Base-by-base conservation (phyloP, 305 asterid genomes). In the Solanum hybrid region DNA sequence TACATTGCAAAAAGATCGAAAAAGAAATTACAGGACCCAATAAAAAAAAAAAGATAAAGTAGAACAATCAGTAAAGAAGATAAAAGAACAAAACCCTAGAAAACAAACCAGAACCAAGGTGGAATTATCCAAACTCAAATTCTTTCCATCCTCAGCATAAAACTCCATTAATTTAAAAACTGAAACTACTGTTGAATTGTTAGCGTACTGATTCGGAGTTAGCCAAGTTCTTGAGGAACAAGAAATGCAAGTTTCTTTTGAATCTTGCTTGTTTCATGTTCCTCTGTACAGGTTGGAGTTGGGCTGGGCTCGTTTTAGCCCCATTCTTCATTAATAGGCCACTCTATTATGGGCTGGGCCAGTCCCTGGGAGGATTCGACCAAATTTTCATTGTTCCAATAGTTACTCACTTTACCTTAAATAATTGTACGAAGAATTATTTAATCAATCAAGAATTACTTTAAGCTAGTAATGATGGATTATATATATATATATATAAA, bases 101-200 rank as follows among this genome's bases (percentile, higher is more conserved):
- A 64, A 87, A 91, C 94, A 24, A 60, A 95, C 98, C 97, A 96
- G 93, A 77, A 96, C 87, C 66, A 95, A 90, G 36, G 95, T 96
- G 40, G 95, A 90, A 87, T 94, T 93, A 60, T 89, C 90, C 8
- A 91, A 91, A 82, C 92, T 89, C 34, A 90, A 60, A 35, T 92
- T 90, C 77, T 92, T 95, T 85, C 95, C 98, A 66, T 95, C 96
- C 90, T 93, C 98, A 35, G 89, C 88, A 88, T 90, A 90, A 77
- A 96, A 93, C 89, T 95, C 98, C 98, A 96, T 96, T 17, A 86
- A 86, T 40, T 86, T 35, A n/a, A 66, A 69, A 66, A 37, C 6
- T 66, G 26, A 71, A 86, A 37, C 16, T 73, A 37, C 7, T 3
- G 24, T 64, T 64, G 29, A 8, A 64, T 6, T 69, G 14, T n/a